Evolutionary conservation across 768 basidiomycete genomes (phyloP), one percentile per base, ranked within the genome.

Genomic region (Lactarius sp.): DNA sequence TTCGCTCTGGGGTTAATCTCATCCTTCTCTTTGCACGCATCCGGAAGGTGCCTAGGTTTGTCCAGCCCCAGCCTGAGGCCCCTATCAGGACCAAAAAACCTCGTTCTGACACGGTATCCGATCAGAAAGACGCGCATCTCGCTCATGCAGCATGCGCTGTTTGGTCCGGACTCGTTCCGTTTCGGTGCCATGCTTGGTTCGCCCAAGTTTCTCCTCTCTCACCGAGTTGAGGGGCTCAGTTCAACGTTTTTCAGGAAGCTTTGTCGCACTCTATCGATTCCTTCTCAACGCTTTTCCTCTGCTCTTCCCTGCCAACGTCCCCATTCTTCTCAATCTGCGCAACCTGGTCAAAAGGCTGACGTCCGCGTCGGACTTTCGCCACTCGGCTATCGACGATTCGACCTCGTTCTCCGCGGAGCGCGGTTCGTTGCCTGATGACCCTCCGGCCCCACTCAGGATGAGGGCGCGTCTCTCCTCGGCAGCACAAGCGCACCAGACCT

Each of bases 131-230:
- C 82, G 56, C 83, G 88, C 9, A 74, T 89, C 10, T 74, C 83
- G 4, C 71, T 94, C n/a, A 78, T 97, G 52, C 83, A 87, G 8
- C 89, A 84, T 75, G 94, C 94, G 0, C 77, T 96, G 46, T 90
- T 97, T 68, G 94, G 94, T 0, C 62, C 76, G 39, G 94, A 97
- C 70, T 86, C 91, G 0, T 81, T 88, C 70, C 79, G 94, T 27
- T 96, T 96, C 69, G 92, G 87, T 4, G 84, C 87, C 0, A 95
- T 95, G 92, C 78, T 98, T 34, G 93, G 92, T 87, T 55, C 20
- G 59, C 33, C 5, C 33, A 27, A 27, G 18, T 44, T 33, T 12
- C 1, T 37, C 18, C 39, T 52, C 39, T 52, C 27, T 34, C 46
- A 31, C 8, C 31, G 52, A 52, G 49, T 13, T 27, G 16, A 7